Conservation (phyloP, 2,329 filamentous ascomycete genomes). For the Sclerotinia trifoliorum region DNA sequence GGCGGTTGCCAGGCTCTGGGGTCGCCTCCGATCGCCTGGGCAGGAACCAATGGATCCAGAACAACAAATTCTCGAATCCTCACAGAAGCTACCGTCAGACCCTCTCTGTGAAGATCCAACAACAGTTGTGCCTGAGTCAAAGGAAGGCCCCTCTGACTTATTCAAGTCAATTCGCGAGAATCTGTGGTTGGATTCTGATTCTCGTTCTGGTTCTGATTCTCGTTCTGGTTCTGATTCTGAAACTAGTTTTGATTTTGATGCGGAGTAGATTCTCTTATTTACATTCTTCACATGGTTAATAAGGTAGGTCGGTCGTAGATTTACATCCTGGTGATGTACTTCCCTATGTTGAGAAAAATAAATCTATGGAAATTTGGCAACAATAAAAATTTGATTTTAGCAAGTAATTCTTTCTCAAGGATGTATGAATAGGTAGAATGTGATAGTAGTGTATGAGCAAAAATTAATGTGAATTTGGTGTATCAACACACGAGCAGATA, state of each 20-base stretch:
- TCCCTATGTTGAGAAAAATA: not conserved
- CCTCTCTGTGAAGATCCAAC: not conserved
- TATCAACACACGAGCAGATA: too few species aligned
- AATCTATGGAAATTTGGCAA: not conserved
- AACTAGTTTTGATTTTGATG: not conserved
- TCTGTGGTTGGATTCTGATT: not conserved
- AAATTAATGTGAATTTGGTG: too few species aligned
- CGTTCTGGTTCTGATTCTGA: too few species aligned
- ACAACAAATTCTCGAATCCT: not conserved
- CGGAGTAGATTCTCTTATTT: not conserved
- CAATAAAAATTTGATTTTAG: not conserved
- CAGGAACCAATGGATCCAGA: not conserved
- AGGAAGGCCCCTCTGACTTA: not conserved
- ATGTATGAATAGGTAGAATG: not conserved
- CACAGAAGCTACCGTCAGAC: not conserved
- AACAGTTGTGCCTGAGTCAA: not conserved
- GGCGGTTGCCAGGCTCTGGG: not conserved
- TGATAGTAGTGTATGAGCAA: not conserved
- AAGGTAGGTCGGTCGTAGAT: not conserved
- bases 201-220: too few species aligned
- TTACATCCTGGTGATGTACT: not conserved
- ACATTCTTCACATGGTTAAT: not conserved
- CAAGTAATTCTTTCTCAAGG: not conserved
- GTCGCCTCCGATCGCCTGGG: not conserved
- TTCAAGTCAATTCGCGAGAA: not conserved